phyloP scores from a whole-genome alignment of 345 rosid species.

The Tarenaya hassleriana region DNA sequence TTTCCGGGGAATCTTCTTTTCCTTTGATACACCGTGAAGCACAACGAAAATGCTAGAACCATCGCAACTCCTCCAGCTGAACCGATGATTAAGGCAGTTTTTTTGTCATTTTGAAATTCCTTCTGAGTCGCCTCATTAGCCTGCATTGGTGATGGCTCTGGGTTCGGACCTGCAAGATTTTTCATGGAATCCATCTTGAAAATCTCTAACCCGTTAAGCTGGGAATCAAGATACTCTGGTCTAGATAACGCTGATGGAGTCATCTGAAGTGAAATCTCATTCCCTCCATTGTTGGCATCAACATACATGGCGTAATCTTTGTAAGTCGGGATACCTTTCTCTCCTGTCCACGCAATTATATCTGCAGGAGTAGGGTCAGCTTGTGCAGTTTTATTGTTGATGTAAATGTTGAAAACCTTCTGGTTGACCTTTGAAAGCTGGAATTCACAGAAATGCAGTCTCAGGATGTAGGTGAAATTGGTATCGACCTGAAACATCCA shows the following conservation, averaged over 20 bases:
- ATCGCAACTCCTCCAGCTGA: constrained; percentile 56
- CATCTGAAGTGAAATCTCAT: constrained; percentile 39
- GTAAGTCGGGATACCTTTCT: constrained; percentile 37
- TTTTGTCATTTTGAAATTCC: constrained; percentile 19
- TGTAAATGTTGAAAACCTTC: constrained; percentile 51
- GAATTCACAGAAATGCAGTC: constrained; percentile 78
- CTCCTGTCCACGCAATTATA: constrained; percentile 50
- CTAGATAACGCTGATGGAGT: constrained; percentile 37
- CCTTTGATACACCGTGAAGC: constrained; percentile 33
- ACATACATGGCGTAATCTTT: constrained; percentile 54
- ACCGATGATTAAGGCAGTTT: constrained; percentile 29
- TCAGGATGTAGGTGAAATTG: constrained; percentile 54
- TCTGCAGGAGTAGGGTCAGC: constrained; percentile 37
- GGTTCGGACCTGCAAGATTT: constrained; percentile 65
- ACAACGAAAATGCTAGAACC: constrained; percentile 47
- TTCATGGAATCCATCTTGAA: constrained; percentile 48
- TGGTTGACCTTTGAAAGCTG: constrained; percentile 40
- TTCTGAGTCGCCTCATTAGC: constrained; percentile 23
- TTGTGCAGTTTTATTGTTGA: constrained; percentile 61
- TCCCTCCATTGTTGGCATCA: constrained; percentile 37
- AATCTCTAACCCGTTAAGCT: constrained; percentile 68
- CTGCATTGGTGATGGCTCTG: constrained; percentile 50
- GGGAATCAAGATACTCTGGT: constrained; percentile 42
- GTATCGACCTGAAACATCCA: constrained; percentile 70
- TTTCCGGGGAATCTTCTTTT: constrained; percentile 26